A percentile compares a stretch with the other conserved stretches of the same genome.
Evolutionary conservation across 352 stramenopile genomes (phyloP).

Genomic region (Pythium myriotylum): DNA sequence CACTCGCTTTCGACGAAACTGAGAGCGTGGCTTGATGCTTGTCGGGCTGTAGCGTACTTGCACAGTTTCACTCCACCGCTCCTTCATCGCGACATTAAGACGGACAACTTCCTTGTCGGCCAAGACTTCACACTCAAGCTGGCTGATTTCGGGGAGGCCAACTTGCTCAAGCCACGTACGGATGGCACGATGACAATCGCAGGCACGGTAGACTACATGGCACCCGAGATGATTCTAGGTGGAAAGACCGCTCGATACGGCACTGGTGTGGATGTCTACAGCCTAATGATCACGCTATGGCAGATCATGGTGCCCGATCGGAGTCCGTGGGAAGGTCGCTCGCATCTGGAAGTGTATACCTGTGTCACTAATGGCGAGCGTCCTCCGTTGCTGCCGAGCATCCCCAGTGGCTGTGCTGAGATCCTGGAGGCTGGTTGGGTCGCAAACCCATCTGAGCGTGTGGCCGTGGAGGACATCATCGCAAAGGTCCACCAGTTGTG

Average conservation of each 20-base stretch:
- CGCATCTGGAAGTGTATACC: constrained; percentile 83
- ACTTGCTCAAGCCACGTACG: constrained; percentile 71
- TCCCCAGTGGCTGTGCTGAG: constrained; percentile 69
- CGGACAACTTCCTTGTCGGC: constrained; percentile 82
- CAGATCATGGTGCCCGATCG: constrained; percentile 83
- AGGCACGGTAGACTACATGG: constrained; percentile 87
- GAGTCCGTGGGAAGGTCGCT: constrained; percentile 73
- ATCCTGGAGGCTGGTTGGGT: constrained; percentile 78
- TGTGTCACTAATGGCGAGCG: constrained; percentile 72
- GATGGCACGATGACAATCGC: constrained; percentile 88
- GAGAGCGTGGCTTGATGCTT: constrained; percentile 85
- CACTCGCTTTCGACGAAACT: constrained; percentile 76
- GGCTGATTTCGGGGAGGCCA: constrained; percentile 84
- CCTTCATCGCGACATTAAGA: constrained; percentile 86
- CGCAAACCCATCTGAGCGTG: constrained; percentile 68
- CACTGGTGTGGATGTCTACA: constrained; percentile 84
- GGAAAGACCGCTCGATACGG: constrained; percentile 81
- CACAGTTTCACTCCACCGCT: constrained; percentile 84
- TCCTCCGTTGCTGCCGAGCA: constrained; percentile 65
- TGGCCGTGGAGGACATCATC: constrained; percentile 77
- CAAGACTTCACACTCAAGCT: constrained; percentile 83
- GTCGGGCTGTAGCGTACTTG: constrained; percentile 77
- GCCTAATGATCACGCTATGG: constrained; percentile 87
- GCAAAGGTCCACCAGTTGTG: constrained; percentile 76
- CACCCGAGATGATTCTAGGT: constrained; percentile 82